Evolutionary conservation across 345 rosid genomes (phyloP).

Genomic region (Lepidium africanum): DNA sequence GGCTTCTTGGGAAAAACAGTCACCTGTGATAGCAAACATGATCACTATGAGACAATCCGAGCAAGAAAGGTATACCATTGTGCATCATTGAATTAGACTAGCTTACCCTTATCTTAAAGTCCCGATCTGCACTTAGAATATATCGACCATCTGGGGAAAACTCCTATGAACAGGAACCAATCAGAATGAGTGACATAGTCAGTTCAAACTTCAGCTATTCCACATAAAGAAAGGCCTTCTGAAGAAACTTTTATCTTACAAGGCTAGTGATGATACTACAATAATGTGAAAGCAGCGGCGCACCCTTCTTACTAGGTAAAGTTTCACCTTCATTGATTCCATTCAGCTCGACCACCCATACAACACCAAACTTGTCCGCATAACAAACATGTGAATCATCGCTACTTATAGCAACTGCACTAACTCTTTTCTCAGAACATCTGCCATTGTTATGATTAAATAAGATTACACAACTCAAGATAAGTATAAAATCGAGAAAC

Average conservation of each 20-base stretch:
- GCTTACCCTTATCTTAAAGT: constrained; percentile 85
- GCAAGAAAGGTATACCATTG: not conserved
- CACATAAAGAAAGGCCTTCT: not conserved
- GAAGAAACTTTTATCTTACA: constrained; percentile 29
- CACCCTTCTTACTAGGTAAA: constrained; percentile 48
- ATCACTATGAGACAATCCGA: constrained; percentile 3
- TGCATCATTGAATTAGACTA: constrained; percentile 8
- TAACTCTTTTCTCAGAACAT: constrained; percentile 87
- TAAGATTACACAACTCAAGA: not conserved
- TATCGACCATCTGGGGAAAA: constrained; percentile 77
- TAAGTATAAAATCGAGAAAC: not conserved
- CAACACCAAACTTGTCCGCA: constrained; percentile 96
- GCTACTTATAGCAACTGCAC: constrained; percentile 62
- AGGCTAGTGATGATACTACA: constrained; percentile 93
- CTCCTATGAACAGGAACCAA: constrained; percentile 41
- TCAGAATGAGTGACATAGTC: not conserved
- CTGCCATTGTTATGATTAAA: constrained; percentile 25
- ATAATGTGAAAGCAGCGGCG: constrained; percentile 74
- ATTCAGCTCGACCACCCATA: constrained; percentile 66
- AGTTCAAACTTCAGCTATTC: not conserved
- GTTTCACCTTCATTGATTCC: constrained; percentile 33
- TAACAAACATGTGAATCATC: constrained; percentile 65
- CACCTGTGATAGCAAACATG: constrained; percentile 41
- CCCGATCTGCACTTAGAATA: constrained; percentile 81
- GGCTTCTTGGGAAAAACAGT: constrained; percentile 77